These are phyloP conservation scores for Globisporangium megalacanthum DNA, from an alignment of 352 stramenopile species.

Conservation along the genomic window DNA sequence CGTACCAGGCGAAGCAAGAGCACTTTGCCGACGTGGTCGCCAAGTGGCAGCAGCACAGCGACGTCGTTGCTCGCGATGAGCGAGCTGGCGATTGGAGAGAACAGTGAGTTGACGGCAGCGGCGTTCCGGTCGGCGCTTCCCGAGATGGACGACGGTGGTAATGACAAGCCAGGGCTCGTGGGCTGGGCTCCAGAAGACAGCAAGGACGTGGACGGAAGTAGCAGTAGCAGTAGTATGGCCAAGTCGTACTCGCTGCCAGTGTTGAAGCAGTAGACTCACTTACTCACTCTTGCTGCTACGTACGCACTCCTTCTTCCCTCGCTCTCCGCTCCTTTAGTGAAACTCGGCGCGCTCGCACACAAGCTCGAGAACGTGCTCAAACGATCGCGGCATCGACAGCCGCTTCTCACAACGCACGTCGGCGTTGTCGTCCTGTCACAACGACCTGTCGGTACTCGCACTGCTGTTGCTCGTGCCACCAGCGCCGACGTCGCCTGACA, in stretches of 20 bases:
- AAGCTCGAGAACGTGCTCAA: constrained; percentile 61
- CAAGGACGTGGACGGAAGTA: constrained; percentile 18
- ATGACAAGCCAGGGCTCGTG: constrained; percentile 26
- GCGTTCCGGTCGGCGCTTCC: constrained; percentile 15
- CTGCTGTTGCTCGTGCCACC: not conserved
- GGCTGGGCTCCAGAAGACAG: constrained; percentile 32
- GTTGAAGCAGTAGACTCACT: constrained; percentile 25
- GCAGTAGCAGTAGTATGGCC: constrained; percentile 13
- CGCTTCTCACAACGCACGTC: constrained; percentile 49
- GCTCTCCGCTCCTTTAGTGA: constrained; percentile 55
- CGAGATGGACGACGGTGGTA: constrained; percentile 11
- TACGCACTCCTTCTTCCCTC: not conserved
- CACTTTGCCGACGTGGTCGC: constrained; percentile 74
- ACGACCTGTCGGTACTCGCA: not conserved
- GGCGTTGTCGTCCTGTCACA: constrained; percentile 11
- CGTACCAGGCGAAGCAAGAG: constrained; percentile 79
- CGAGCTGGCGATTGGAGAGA: constrained; percentile 9
- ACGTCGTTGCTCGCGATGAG: constrained; percentile 2
- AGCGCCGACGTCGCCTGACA: constrained; percentile 29
- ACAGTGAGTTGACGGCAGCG: not conserved
- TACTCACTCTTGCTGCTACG: not conserved
- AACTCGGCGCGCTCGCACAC: constrained; percentile 69
- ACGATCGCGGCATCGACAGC: constrained; percentile 56
- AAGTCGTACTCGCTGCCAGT: constrained; percentile 53
- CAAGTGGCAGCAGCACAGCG: constrained; percentile 9